Evolutionary conservation across 2,329 filamentous ascomycete species (phyloP).

Genomic region (Dothidotthia symphoricarpi): DNA sequence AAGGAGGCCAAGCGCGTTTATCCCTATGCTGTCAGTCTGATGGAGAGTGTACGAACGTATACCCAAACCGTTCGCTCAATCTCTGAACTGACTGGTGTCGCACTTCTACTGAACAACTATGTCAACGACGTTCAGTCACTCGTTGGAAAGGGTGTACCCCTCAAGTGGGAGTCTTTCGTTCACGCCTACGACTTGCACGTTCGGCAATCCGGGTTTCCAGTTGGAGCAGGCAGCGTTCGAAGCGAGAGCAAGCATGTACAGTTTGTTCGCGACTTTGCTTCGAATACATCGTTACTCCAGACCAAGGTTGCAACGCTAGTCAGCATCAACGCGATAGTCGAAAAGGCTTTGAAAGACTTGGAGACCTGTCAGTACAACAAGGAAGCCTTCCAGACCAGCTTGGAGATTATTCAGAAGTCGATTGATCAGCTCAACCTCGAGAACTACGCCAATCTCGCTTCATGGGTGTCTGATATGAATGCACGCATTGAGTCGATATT

Average conservation of each 20-base stretch:
- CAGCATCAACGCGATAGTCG: constrained; percentile 74
- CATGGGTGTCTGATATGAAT: constrained; percentile 89
- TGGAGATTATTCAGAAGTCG: constrained; percentile 84
- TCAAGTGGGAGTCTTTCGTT: constrained; percentile 97
- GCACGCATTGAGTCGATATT: constrained; percentile 77
- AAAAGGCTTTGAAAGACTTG: constrained; percentile 80
- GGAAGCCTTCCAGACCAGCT: constrained; percentile 72
- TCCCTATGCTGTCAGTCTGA: constrained; percentile 93
- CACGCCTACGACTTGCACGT: constrained; percentile 92
- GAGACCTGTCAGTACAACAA: constrained; percentile 80
- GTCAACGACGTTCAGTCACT: constrained; percentile 84
- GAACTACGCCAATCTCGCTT: constrained; percentile 87
- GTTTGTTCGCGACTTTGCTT: constrained; percentile 91
- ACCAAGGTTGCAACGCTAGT: constrained; percentile 77
- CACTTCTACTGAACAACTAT: constrained; percentile 84
- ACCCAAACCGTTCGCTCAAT: constrained; percentile 85
- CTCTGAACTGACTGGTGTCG: constrained; percentile 79
- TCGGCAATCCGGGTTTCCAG: constrained; percentile 59
- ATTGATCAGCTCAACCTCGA: constrained; percentile 97
- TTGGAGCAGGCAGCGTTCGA: constrained; percentile 57
- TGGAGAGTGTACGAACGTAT: constrained; percentile 96
- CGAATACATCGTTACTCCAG: constrained; percentile 82
- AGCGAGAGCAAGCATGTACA: constrained; percentile 91
- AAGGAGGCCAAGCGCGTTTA: constrained; percentile 99
- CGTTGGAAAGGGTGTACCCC: constrained; percentile 79